Base-by-base conservation (phyloP, 2,329 filamentous ascomycete species). In the Phoma sp. region DNA sequence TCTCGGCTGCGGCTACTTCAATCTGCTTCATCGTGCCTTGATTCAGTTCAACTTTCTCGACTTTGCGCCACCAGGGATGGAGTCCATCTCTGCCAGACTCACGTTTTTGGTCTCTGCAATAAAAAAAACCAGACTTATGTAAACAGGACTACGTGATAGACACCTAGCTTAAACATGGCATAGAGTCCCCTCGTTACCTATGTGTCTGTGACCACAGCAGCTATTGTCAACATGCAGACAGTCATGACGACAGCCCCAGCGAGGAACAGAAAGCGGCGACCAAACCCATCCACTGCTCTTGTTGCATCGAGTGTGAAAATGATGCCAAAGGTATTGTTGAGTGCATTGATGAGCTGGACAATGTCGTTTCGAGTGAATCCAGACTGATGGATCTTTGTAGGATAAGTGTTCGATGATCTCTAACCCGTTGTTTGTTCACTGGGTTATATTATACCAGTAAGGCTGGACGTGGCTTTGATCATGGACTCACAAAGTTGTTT, bases 301-400 rank as follows among this genome's bases (percentile, higher is more conserved):
- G 85, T 81, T 7, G 87, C 86, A 60, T 88, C 89, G 40, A 88
- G 77, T 0, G 87, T 89, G 73, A 89, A 89, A 7, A 89, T 53
- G 58, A 89, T 89, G 47, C 85, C 85, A 59, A 85, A 86, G 8
- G 86, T 89, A 37, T 85, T 85, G 68, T 89, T 89, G 45, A 89
- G 78, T 6, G 87, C 87, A 70, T 89, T 89, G 78, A 89, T 89
- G 38, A 89, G 78, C 59, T 85, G 84, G 68, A 89, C 88, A 15
- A 81, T 75, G 52, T 70, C 74, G 10, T 48, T 49, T 37, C 74
- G 80, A 29, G 36, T 48, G 77, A 85, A 89, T 19, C 89, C 81
- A 64, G 86, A 85, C 74, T 87, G 82, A 77, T 89, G 89, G 65
- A 89, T 87, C 58, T 82, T 82, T 12, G 86, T 88, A 8, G 84